Percentiles rank a stretch among this genome's conserved stretches.
phyloP scores from a whole-genome alignment of 2,329 filamentous ascomycete genomes.

The Chrysosporium queenslandicum region DNA sequence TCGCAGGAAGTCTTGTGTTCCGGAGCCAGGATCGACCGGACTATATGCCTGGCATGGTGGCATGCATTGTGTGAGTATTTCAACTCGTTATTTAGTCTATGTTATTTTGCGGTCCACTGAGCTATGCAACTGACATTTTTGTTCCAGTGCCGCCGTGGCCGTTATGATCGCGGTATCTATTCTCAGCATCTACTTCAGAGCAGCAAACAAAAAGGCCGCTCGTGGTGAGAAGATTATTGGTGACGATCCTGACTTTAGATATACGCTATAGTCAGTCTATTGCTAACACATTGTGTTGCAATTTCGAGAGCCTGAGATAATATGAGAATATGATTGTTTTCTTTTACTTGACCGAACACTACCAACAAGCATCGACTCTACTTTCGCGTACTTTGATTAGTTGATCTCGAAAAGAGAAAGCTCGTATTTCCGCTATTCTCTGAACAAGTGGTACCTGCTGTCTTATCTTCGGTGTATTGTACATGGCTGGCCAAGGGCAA shows the following conservation, averaged over 20 bases:
- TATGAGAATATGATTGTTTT: background rate
- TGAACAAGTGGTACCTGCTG: too few species aligned
- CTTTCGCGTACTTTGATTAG: too few species aligned
- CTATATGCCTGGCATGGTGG: slow-evolving; percentile 15
- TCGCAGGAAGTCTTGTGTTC: slow-evolving; percentile 62
- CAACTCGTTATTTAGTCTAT: background rate
- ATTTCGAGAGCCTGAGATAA: background rate
- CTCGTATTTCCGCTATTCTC: too few species aligned
- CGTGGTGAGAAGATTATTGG: too few species aligned
- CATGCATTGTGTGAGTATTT: slow-evolving; percentile 12
- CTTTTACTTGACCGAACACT: too few species aligned
- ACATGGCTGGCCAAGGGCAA: too few species aligned
- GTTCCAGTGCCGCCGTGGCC: background rate
- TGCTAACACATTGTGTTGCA: background rate
- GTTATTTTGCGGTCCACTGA: background rate
- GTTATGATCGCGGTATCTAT: background rate
- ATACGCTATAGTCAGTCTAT: slow-evolving; percentile 9
- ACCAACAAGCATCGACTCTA: too few species aligned
- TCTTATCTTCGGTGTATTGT: too few species aligned
- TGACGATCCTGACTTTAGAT: slow-evolving; percentile 8
- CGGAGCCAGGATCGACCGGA: slow-evolving; percentile 26
- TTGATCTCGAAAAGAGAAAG: too few species aligned
- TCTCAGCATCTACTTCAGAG: slow-evolving; percentile 10
- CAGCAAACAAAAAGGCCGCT: slow-evolving; percentile 12
- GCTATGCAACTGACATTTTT: background rate